A percentile compares a stretch with the other conserved stretches of the same genome.
Evolutionary conservation across 768 basidiomycete species (phyloP).

Genomic region (Hericium rajendrae): DNA sequence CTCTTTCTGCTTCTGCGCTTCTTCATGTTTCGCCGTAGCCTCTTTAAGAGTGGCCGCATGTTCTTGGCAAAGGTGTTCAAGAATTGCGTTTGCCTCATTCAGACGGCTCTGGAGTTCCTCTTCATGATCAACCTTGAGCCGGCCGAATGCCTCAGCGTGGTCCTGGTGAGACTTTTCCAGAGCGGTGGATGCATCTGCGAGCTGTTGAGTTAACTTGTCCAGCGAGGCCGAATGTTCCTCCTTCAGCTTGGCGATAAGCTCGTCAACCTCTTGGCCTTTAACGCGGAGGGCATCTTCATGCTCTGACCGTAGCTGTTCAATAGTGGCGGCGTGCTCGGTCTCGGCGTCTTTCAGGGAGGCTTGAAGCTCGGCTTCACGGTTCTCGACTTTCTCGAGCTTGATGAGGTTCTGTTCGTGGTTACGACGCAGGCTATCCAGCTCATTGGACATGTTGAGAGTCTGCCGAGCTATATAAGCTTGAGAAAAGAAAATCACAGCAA

Average conservation of each 20-base stretch:
- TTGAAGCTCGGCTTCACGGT: constrained; percentile 47
- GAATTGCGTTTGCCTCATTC: constrained; percentile 41
- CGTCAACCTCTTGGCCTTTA: constrained; percentile 34
- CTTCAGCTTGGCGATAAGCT: constrained; percentile 35
- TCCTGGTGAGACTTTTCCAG: constrained; percentile 35
- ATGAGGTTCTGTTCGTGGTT: constrained; percentile 46
- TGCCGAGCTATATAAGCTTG: constrained; percentile 19
- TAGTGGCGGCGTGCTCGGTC: constrained; percentile 35
- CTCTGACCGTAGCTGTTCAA: constrained; percentile 36
- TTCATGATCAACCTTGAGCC: constrained; percentile 33
- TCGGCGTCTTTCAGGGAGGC: constrained; percentile 40
- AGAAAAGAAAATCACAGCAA: not conserved
- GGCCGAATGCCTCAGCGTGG: constrained; percentile 52
- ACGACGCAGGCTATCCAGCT: constrained; percentile 64
- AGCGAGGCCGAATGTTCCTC: constrained; percentile 37
- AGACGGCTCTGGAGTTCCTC: constrained; percentile 38
- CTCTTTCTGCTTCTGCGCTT: constrained; percentile 49
- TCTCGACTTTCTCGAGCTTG: constrained; percentile 44
- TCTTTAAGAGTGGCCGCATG: constrained; percentile 45
- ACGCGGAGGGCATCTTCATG: constrained; percentile 35
- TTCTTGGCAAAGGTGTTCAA: constrained; percentile 39
- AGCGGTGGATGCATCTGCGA: constrained; percentile 21
- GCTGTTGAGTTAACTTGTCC: constrained; percentile 21
- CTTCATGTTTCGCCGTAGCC: constrained; percentile 42
- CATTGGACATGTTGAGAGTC: constrained; percentile 82